phyloP scores from a whole-genome alignment of 2,329 filamentous ascomycete genomes.

The Paradendryphiella salina region DNA sequence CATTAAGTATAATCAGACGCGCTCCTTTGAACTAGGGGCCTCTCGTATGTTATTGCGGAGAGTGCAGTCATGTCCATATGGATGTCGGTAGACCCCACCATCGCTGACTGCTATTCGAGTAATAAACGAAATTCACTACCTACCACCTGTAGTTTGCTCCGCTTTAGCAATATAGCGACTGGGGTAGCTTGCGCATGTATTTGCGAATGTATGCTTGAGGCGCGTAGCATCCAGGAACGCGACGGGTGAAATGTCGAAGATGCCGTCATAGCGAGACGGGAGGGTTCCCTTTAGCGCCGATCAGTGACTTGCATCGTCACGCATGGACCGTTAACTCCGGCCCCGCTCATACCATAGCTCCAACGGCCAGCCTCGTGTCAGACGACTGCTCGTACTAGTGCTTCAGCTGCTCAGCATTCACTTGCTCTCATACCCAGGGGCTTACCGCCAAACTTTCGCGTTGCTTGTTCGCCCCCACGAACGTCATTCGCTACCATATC shows the following conservation, averaged over 20 bases:
- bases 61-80: too few relatives aligned
- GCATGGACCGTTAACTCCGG: constrained; percentile 21
- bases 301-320: constrained; percentile 18
- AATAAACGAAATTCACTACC: background rate
- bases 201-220: background rate
- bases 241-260: constrained; percentile 17
- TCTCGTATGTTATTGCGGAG: too few relatives aligned
- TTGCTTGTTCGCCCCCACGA: constrained; percentile 3
- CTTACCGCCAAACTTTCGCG: background rate
- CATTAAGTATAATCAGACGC: too few relatives aligned
- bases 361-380: constrained; percentile 12
- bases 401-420: background rate
- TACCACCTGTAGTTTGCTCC: background rate
- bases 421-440: background rate
- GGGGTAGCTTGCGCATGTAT: background rate
- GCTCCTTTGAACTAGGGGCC: too few relatives aligned
- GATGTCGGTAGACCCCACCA: background rate
- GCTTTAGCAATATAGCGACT: background rate
- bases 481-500: constrained; percentile 18
- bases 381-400: constrained; percentile 5
- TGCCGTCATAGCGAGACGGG: constrained; percentile 25
- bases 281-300: constrained; percentile 12
- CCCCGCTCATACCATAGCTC: constrained; percentile 12
- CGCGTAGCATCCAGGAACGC: background rate
- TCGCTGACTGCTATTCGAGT: background rate